Evolutionary conservation across 2,329 filamentous ascomycete genomes (phyloP), one percentile per base, ranked within the genome.

Genomic region (Cladorrhinum sp.): DNA sequence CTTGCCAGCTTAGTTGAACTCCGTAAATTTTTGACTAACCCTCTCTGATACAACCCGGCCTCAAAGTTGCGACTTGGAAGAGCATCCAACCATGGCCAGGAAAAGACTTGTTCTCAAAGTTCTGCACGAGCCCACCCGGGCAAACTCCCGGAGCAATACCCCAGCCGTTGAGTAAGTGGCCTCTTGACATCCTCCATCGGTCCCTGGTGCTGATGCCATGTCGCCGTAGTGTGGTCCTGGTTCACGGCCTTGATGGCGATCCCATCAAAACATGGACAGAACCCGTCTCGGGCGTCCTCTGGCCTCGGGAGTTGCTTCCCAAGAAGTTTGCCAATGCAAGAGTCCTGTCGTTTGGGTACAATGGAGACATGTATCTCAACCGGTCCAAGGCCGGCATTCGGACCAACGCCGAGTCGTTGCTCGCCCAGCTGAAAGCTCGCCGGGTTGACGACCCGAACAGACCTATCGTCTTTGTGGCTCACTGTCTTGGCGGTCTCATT

Each of bases 201-300:
- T n/a, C n/a, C n/a, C n/a, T n/a, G n/a, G n/a, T n/a, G n/a, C n/a
- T n/a, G n/a, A n/a, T n/a, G n/a, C n/a, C n/a, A n/a, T n/a, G n/a
- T n/a, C n/a, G n/a, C n/a, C n/a, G n/a, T n/a, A 61, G 59, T 20
- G 3, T 61, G 2, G 55, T 57, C 14, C 16, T 57, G 1, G 23
- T 61, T 36, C 59, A 61, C 59, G 59, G 59, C 9, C n/a, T 61
- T 0, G 28, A 54, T 16, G 59, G 59, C 24, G 54, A 61, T 12
- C 20, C n/a, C 24, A 6, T 49, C 36, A 20, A 36, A n/a, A 61
- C 59, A 49, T 61, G 59, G 59, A 52, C 49, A 4, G n/a, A 39
- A 14, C 36, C 36, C 36, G 30, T 7, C 6, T 33, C 30, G 10
- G 18, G 10, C 7, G 48, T 61, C 10, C 24, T 23, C 4, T 61